Evolutionary conservation across 2,329 filamentous ascomycete genomes (phyloP), one percentile per base, ranked within the genome.

Genomic region (Colletotrichum acutatum): DNA sequence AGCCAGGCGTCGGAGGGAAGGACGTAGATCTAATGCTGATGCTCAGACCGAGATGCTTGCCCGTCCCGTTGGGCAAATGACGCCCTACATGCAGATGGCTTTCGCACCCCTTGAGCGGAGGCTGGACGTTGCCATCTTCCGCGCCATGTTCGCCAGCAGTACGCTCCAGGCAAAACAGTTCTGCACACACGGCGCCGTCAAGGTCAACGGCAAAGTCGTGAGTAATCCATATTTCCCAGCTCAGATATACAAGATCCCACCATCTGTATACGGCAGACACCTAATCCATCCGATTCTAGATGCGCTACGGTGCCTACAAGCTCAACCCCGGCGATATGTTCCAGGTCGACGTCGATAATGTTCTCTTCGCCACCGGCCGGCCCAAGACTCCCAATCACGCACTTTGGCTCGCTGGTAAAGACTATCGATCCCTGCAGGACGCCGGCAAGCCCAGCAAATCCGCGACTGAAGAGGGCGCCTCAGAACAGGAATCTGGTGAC

Each of bases 241-340:
- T n/a, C 22, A 22, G 8, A 19, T 28, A 11, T 19, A 49, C 19
- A n/a, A 49, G 19, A n/a, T 11, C 8, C 42, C 8, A 9, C 19
- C 19, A 49, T 22, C 7, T 22, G 19, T 49, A 49, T n/a, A 22
- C 60, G 24, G 14, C 32, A 16, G 5, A 2, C 30, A 11, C 42
- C 42, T 34, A 28, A 52, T 16, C 26, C 26, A 63, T 28, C 16
- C 8, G 34, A 28, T 46, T 56, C 56, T 68, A 98, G 96, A 98
- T 98, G 94, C 88, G 90, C 75, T 94, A 97, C 80, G 95, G 97
- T 9, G 93, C 95, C 68, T 99, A 99, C 83, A 91, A 95, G 76
- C 90, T 99, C 52, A 99, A 99, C 83, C 97, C 97, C 3, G 97
- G 97, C 77, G 97, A 99, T 82, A 94, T 99, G 91, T 99, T 99